Base-by-base conservation (phyloP, 2,329 filamentous ascomycete genomes). In the Xylariaceae sp. region DNA sequence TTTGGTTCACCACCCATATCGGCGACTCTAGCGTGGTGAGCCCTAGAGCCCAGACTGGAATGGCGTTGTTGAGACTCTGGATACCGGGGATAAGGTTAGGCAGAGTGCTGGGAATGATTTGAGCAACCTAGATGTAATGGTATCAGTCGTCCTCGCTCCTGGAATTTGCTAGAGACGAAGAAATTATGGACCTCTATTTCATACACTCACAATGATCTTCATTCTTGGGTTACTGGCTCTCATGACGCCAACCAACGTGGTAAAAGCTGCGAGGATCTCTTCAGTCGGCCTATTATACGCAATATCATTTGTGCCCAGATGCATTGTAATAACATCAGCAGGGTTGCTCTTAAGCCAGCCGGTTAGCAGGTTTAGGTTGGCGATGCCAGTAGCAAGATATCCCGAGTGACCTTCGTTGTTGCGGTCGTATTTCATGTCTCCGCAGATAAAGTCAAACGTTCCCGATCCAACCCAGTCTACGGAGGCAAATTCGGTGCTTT, bases 261-360 rank as follows among this genome's bases (percentile, higher is more conserved):
- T 72, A 55, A 75, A 76, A 6, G 74, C 74, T 7, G 68, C 63
- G 21, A 76, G 69, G 48, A 76, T 75, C 33, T 75, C 67, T 23
- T 57, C 52, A 0, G 66, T 61, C 3, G 65, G 60, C 66, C 72
- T 73, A 57, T 68, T 72, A 61, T 74, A 67, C 45, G 73, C 72
- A 52, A 71, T 72, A 45, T 77, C 74, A 56, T 77, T 77, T 35
- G 75, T 77, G 15, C 75, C 74, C 2, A 77, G 57, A 59, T 77
- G 74, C 73, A 77, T 76, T 8, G 72, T 76, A 49, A 77, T 71
- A 21, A 77, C 70, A 58, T 77, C 73, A 2, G 75, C 73, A 0
- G 73, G 72, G 55, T 75, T 77, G 11, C 27, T 60, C 64, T 72
- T 60, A 35, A 77, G 65, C 74, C 74, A 78, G 20, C 72, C 73